A percentile compares a stretch with the other conserved stretches of the same genome.
Conservation (phyloP, 2,329 filamentous ascomycete genomes). For the Diaporthe amygdali region DNA sequence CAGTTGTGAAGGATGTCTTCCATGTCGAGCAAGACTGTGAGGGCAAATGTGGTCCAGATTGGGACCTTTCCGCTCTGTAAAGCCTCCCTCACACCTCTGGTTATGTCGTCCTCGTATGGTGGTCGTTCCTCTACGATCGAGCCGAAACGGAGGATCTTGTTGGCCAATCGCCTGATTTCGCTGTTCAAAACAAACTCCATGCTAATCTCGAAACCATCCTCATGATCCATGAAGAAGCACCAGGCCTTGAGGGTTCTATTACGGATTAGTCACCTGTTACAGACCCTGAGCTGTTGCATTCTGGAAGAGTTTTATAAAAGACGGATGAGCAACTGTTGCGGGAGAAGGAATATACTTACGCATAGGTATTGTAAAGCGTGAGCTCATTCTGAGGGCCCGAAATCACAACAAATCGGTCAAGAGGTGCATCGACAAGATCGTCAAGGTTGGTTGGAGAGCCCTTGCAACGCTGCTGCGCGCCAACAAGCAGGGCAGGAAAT, state of each 20-base stretch:
- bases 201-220: background rate
- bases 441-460: background rate
- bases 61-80: background rate
- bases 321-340: too few relatives aligned
- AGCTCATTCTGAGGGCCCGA: background rate
- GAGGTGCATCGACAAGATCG: background rate
- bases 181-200: background rate
- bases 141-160: background rate
- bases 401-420: background rate
- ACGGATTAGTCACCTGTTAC: too few relatives aligned
- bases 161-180: background rate
- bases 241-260: background rate
- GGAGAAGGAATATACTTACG: too few relatives aligned
- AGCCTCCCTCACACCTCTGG: background rate
- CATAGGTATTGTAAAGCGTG: background rate
- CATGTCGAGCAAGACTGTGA: background rate
- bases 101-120: background rate
- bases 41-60: background rate
- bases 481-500: conserved; percentile 1
- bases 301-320: too few relatives aligned
- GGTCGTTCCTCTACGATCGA: too few relatives aligned
- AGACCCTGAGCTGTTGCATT: too few relatives aligned
- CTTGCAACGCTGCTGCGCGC: background rate
- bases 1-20: background rate
- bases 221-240: background rate